Base-by-base conservation (phyloP, 352 stramenopile genomes). In the Phytopythium aichiense region DNA sequence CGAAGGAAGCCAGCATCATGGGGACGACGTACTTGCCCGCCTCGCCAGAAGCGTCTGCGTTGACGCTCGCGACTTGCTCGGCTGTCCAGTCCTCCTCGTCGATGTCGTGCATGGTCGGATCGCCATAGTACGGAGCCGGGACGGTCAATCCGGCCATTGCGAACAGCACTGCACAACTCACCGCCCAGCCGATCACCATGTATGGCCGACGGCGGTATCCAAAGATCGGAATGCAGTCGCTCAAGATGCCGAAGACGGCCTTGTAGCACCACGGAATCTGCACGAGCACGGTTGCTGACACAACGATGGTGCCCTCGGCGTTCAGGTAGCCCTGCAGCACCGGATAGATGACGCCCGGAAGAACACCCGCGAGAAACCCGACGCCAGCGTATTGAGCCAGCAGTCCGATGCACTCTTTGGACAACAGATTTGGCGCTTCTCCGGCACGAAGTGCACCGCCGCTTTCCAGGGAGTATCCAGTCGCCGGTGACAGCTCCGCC, bases 1-100 rank as follows among this genome's bases (percentile, higher is more conserved):
- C 76, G 42, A 85, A 78, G 1, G 72, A 72, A 9, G 75, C 69
- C 13, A 88, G 51, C 76, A 85, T 84, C 76, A 86, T 80, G 13
- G 71, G 70, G 40, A 85, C 43, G 0, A 85, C 69, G 40, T 81
- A 81, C 30, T 76, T 69, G 20, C 65, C 64, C 3, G 71, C 75
- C 2, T 65, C 63, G 25, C 68, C 69, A 0, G 70, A 53, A 7
- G 71, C 71, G 12, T 59, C 20, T n/a, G 33, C 13, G 23, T 78
- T 78, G 60, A 78, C 73, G 16, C 67, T 78, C 31, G 51, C 56
- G 22, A 71, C 64, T 42, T 75, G 71, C 7, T 68, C 63, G 6
- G 59, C 37, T 0, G 67, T 78, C 71, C 71, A 78, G 2, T 75
- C 46, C 52, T 68, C 67, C 53, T 65, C 46, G 53, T 61, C 60